Conservation (phyloP, 2,329 filamentous ascomycete species). For the Chalaropsis ovoidea region DNA sequence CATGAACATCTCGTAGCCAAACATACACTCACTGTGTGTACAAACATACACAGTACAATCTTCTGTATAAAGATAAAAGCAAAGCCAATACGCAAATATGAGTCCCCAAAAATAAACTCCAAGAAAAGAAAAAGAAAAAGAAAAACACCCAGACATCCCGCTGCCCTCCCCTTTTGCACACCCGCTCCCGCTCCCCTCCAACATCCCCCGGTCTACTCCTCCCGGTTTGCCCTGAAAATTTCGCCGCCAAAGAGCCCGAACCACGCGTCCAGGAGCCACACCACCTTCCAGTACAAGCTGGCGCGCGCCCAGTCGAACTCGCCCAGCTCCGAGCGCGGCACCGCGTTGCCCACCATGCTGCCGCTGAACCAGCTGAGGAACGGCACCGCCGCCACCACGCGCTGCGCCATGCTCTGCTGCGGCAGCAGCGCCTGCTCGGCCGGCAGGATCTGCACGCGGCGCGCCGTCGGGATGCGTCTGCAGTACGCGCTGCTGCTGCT, state of each 20-base stretch:
- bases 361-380: conserved; percentile 62
- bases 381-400: conserved; percentile 55
- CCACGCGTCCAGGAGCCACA: conserved; percentile 51
- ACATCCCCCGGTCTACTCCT: conserved; percentile 37
- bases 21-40: neutral
- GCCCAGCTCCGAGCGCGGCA: conserved; percentile 61
- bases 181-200: neutral
- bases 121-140: neutral
- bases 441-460: conserved; percentile 54
- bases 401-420: conserved; percentile 54
- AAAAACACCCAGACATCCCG: neutral
- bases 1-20: neutral
- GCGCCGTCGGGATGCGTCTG: conserved; percentile 56
- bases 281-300: conserved; percentile 57
- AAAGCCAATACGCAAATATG: neutral
- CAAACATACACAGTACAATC: neutral
- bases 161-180: neutral
- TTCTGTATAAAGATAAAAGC: neutral
- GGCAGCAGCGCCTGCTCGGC: conserved; percentile 61
- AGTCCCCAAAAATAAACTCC: conserved; percentile 8
- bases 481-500: conserved; percentile 37
- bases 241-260: conserved; percentile 51
- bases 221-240: conserved; percentile 48
- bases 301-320: conserved; percentile 66
- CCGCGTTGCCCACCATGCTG: conserved; percentile 63